Evolutionary conservation across 192 early-diverging fungal species (phyloP).

Genomic region (Umbelopsis vinacea): DNA sequence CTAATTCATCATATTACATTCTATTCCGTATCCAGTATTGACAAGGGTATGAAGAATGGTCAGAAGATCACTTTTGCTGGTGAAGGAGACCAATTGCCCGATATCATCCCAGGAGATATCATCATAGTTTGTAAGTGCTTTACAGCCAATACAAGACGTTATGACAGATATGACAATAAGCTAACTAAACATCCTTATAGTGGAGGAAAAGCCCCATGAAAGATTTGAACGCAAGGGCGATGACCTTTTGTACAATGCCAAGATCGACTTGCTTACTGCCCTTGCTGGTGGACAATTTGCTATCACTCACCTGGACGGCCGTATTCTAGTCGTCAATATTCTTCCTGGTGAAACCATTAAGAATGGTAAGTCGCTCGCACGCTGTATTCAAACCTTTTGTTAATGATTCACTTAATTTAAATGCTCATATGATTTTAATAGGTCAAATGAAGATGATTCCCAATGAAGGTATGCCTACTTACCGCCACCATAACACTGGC

Average conservation of each 20-base stretch:
- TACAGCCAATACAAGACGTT: not conserved
- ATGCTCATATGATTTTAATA: not conserved
- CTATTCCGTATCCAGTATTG: slow-evolving; percentile 54
- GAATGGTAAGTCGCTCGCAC: slow-evolving; percentile 60
- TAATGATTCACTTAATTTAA: not conserved
- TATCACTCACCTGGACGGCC: slow-evolving; percentile 93
- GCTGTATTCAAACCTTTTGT: not conserved
- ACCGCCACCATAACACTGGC: slow-evolving; percentile 87
- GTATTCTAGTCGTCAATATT: slow-evolving; percentile 85
- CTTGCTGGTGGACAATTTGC: slow-evolving; percentile 93
- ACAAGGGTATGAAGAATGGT: slow-evolving; percentile 97
- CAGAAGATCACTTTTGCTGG: slow-evolving; percentile 95
- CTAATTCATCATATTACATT: not conserved
- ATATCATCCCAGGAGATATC: slow-evolving; percentile 95
- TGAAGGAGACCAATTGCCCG: slow-evolving; percentile 96
- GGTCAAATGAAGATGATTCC: slow-evolving; percentile 82
- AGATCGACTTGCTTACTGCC: slow-evolving; percentile 94
- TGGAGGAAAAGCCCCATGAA: slow-evolving; percentile 95
- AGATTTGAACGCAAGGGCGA: slow-evolving; percentile 92
- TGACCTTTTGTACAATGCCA: slow-evolving; percentile 90
- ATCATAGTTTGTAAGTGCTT: slow-evolving; percentile 70
- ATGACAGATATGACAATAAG: not conserved
- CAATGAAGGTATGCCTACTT: slow-evolving; percentile 95
- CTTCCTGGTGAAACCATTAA: slow-evolving; percentile 95
- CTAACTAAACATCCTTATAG: not conserved